These are phyloP conservation scores for Boletus semigastroideus DNA, from an alignment of 1,284 basidiomycete genomes.

Conservation along the genomic window DNA sequence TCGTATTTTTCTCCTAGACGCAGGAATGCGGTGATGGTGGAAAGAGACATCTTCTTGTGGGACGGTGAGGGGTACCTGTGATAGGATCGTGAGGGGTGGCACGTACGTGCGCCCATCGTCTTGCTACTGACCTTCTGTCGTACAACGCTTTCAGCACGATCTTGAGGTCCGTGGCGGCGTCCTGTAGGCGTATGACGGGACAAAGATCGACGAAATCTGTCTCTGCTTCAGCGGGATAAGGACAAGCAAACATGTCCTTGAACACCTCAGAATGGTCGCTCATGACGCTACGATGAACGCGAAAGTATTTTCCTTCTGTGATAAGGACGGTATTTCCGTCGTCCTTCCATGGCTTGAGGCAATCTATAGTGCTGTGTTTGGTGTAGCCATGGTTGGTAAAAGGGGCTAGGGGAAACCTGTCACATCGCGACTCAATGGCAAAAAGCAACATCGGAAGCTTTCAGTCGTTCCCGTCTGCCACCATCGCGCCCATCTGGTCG, in stretches of 20 bases:
- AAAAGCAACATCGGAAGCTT: too few relatives aligned
- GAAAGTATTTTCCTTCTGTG: conserved; percentile 2
- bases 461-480: too few relatives aligned
- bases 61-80: conserved; percentile 1
- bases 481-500: too few relatives aligned
- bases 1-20: conserved; percentile 19
- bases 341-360: conserved; percentile 6
- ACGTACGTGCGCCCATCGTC: too few relatives aligned
- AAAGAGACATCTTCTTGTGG: not conserved
- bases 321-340: conserved; percentile 9
- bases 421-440: too few relatives aligned
- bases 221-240: not conserved
- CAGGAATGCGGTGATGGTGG: conserved; percentile 3
- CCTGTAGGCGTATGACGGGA: conserved; percentile 11
- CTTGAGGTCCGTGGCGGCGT: conserved; percentile 8
- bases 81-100: too few relatives aligned
- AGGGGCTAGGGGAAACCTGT: too few relatives aligned
- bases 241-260: conserved; percentile 8
- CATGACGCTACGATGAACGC: conserved; percentile 11
- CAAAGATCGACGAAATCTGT: conserved; percentile 5
- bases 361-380: not conserved
- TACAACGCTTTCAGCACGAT: conserved; percentile 13
- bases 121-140: conserved; percentile 10
- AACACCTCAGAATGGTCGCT: conserved; percentile 7
- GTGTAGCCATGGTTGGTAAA: too few relatives aligned